Base-by-base conservation (phyloP, 2,329 filamentous ascomycete genomes). In the Calcarisporium arbuscula region DNA sequence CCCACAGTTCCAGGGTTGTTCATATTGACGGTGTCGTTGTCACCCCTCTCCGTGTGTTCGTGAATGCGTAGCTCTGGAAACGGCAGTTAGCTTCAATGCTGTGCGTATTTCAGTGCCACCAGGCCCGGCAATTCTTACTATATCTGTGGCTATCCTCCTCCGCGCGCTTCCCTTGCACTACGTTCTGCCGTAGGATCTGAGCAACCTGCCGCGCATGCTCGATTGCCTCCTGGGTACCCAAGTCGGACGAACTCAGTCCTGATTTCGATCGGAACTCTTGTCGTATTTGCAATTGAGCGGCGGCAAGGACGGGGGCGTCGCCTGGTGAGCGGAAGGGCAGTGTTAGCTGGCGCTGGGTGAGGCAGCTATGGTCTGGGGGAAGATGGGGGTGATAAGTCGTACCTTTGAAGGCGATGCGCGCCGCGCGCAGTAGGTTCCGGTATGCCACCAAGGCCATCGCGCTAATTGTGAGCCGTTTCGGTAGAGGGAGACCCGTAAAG, bases 1-100 rank as follows among this genome's bases (percentile, higher is more conserved):
- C 51, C 45, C n/a, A 42, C 30, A n/a, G 38, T 39, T 25, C 52
- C 53, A 2, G 42, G 57, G 40, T 62, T 68, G 3, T 72, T 70
- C 33, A 77, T 67, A 61, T 89, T 94, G 51, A 95, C 77, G 21
- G 82, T 85, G 49, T 95, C 88, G 54, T 98, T 98, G 62, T 96
- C 85, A 35, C 92, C 88, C 45, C 86, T 73, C 60, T 98, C 90
- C 19, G 83, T 98, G 45, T 94, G 68, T 41, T 94, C 75, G 58
- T 96, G 92, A 61, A 98, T 95, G 33, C 82, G 74, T 38, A 96
- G 65, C 55, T 83, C 88, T 95, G 47, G n/a, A n/a, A n/a, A n/a
- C n/a, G n/a, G n/a, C n/a, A 19, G 40, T 40, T 36, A 36, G 23
- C 30, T 26, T 9, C 14, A 12, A 17, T 19, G 19, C 11, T 16